Evolutionary conservation across 495 filamentous ascomycete genomes (phyloP).

Genomic region (Amorphotheca resinae): DNA sequence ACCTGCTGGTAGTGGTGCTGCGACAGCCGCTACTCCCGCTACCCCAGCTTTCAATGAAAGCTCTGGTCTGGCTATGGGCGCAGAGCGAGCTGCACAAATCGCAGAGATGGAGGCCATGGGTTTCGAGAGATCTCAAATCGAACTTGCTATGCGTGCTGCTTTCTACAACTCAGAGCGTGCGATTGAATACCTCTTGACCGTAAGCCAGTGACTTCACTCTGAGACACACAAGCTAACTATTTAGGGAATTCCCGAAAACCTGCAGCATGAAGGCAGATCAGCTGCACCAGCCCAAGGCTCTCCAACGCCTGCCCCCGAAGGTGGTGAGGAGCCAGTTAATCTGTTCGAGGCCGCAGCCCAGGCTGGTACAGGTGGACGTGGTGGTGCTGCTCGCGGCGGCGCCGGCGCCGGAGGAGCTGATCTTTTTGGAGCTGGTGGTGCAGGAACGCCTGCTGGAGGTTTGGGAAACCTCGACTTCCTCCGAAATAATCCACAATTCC

Average conservation of each 20-base stretch:
- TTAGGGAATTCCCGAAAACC: constrained; percentile 75
- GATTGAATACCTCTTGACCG: constrained; percentile 85
- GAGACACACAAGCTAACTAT: constrained; percentile 10
- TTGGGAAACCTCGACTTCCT: constrained; percentile 83
- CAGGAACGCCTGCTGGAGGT: constrained; percentile 41
- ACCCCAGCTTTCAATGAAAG: constrained; percentile 48
- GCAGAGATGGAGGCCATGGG: constrained; percentile 97
- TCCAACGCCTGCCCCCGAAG: constrained; percentile 25
- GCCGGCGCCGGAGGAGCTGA: constrained; percentile 16
- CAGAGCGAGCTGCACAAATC: constrained; percentile 71
- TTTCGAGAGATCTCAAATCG: constrained; percentile 73
- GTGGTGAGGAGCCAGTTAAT: constrained; percentile 66
- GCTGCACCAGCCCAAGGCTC: constrained; percentile 26
- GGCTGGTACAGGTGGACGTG: constrained; percentile 45
- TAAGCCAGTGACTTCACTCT: constrained; percentile 32
- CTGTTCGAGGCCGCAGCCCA: constrained; percentile 89
- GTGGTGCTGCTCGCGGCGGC: constrained; percentile 13
- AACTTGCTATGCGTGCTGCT: constrained; percentile 87
- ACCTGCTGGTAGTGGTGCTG: constrained; percentile 32
- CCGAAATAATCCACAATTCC: constrained; percentile 93
- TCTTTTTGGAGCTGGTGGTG: constrained; percentile 32
- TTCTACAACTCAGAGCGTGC: constrained; percentile 95
- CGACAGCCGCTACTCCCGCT: constrained; percentile 28
- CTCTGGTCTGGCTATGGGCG: constrained; percentile 72
- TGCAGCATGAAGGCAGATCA: constrained; percentile 54